Evolutionary conservation across 192 early-diverging fungal species (phyloP).

Genomic region (Mortierella antarctica): DNA sequence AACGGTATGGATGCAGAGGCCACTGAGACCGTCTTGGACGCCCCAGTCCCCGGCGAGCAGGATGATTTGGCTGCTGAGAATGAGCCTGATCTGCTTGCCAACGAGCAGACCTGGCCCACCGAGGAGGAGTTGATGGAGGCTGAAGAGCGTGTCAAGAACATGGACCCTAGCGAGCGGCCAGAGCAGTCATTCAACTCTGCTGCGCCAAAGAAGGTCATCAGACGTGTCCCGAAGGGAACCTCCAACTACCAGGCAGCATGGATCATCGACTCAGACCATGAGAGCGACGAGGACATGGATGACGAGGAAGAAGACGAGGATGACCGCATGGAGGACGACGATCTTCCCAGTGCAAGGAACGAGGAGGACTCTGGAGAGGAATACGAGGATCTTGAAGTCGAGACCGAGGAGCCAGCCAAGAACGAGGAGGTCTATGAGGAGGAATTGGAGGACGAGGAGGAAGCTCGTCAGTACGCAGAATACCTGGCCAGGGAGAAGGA

Average conservation of each 20-base stretch:
- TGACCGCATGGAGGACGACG: conserved; percentile 54
- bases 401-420: conserved; percentile 44
- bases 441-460: conserved; percentile 66
- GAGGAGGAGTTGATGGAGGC: conserved; percentile 92
- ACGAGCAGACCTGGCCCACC: conserved; percentile 99
- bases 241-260: conserved; percentile 98
- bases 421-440: conserved; percentile 57
- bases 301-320: conserved; percentile 67
- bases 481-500: conserved; percentile 74
- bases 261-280: conserved; percentile 88
- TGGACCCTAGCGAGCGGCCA: conserved; percentile 47
- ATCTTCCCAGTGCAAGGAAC: conserved; percentile 53
- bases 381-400: conserved; percentile 55
- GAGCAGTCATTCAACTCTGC: conserved; percentile 42
- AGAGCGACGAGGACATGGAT: conserved; percentile 68
- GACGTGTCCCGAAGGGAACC: conserved; percentile 93
- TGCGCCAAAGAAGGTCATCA: conserved; percentile 57
- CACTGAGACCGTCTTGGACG: conserved; percentile 68
- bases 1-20: conserved; percentile 60
- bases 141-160: conserved; percentile 61
- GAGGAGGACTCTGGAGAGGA: conserved; percentile 60
- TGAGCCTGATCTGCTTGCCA: conserved; percentile 86
- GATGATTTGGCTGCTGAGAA: conserved; percentile 90
- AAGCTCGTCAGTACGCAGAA: conserved; percentile 60
- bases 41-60: conserved; percentile 73